Base-by-base conservation (phyloP, 2,329 filamentous ascomycete genomes). In the Drechslerella dactyloides region DNA sequence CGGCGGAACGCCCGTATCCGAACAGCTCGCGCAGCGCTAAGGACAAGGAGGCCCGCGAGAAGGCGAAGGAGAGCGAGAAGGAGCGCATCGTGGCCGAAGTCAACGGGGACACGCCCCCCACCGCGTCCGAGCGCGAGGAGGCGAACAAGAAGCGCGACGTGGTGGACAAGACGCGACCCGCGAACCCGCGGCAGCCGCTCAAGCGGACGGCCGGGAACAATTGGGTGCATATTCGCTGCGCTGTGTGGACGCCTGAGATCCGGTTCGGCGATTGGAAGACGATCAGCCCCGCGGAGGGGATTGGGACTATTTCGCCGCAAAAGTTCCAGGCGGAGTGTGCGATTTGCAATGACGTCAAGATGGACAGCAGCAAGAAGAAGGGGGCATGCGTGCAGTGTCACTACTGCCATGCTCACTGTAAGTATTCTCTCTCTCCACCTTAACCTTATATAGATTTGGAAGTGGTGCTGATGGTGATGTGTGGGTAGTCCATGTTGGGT, bases 161-260 rank as follows among this genome's bases (percentile, higher is more conserved):
- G 7, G 86, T 91, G 77, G 89, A 93, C 72, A 86, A 89, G 76
- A 91, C 92, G 75, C 89, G 93, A 53, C 93, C 94, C 0, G 80
- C 89, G 37, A 86, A 91, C 74, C 94, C 94, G 24, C 87, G 94
- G 53, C 94, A 97, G 78, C 89, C 94, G 2, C 82, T 99, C 74
- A 99, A 99, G 81, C 87, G 91, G 54, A 99, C 94, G 0, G 90
- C 90, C 2, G 92, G 96, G 78, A 97, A 97, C 81, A 97, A 97
- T 78, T 99, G 94, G 94, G 91, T 97, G 15, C 94, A 99, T 78
- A 91, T 97, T 27, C 89, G 89, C 40, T 99, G 94, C 78, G 93
- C 94, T 0, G 83, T 96, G 17, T 97, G 91, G 87, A 93, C 90
- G 10, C 88, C 91, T 0, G 94, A 99, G 80, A 89, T 96, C 76